phyloP scores from a whole-genome alignment of 257 asterid species.

The Cinchona pubescens region DNA sequence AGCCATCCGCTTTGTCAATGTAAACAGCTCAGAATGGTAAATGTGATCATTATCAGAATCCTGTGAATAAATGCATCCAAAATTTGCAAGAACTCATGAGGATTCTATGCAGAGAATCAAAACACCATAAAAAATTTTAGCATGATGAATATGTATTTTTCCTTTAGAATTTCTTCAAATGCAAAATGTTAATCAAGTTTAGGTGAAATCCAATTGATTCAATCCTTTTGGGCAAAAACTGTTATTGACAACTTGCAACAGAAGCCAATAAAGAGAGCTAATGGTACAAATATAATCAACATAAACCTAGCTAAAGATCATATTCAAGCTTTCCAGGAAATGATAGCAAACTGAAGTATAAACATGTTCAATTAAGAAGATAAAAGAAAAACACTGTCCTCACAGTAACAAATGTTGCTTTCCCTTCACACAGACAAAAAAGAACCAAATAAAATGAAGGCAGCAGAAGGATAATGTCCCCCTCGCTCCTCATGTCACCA shows the following conservation, averaged over 20 bases:
- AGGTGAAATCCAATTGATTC: background rate
- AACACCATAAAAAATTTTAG: background rate
- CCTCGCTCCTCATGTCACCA: background rate
- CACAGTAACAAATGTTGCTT: background rate
- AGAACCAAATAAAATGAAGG: background rate
- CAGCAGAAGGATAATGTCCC: background rate
- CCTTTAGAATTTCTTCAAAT: background rate
- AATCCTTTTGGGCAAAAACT: background rate
- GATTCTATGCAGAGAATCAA: background rate
- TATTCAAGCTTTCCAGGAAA: background rate
- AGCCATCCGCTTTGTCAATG: slow-evolving; percentile 82
- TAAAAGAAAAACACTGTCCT: background rate
- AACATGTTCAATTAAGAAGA: background rate
- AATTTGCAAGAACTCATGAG: background rate
- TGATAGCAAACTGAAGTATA: background rate
- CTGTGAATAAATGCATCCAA: slow-evolving; percentile 30
- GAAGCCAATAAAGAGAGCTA: background rate
- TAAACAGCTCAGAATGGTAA: slow-evolving; percentile 89
- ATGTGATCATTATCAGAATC: slow-evolving; percentile 98
- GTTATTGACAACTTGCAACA: background rate
- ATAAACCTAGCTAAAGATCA: background rate
- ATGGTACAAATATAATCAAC: background rate
- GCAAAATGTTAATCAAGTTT: background rate
- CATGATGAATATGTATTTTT: background rate
- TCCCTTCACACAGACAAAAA: background rate